These are phyloP conservation scores for Candida argentea DNA, from an alignment of 805 yeast genomes.

Conservation along the genomic window DNA sequence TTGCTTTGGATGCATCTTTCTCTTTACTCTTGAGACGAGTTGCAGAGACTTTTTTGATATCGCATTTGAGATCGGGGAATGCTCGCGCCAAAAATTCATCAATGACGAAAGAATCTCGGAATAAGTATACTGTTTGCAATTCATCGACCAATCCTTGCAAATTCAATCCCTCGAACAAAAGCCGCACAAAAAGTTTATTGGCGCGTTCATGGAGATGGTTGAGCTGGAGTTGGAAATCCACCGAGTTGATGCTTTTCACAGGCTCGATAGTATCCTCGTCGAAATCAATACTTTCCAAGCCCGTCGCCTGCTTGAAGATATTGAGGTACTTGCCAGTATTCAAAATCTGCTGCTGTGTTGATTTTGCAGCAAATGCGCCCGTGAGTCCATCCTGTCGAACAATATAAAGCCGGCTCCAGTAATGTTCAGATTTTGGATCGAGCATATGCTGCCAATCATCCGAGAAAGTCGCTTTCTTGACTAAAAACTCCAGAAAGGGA, in stretches of 20 bases:
- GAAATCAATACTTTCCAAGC: conserved; percentile 27
- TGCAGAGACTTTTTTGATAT: conserved; percentile 20
- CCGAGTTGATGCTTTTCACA: conserved; percentile 22
- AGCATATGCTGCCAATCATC: conserved; percentile 14
- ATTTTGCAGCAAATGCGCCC: conserved; percentile 44
- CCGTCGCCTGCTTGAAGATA: conserved; percentile 52
- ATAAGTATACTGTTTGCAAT: conserved; percentile 49
- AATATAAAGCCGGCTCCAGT: conserved; percentile 69
- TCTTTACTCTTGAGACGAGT: conserved; percentile 17
- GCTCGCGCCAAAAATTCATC: conserved; percentile 43
- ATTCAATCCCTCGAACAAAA: conserved; percentile 53
- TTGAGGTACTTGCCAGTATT: conserved; percentile 80
- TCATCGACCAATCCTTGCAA: conserved; percentile 36
- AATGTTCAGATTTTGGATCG: conserved; percentile 40
- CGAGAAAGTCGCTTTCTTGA: conserved; percentile 36
- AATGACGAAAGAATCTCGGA: conserved; percentile 41
- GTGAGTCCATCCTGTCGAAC: conserved; percentile 69
- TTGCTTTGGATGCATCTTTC: conserved; percentile 8
- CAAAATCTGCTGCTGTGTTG: conserved; percentile 53
- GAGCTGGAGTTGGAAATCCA: conserved; percentile 45
- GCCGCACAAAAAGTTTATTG: conserved; percentile 45
- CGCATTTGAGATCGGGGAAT: conserved; percentile 42
- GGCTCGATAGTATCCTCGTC: conserved; percentile 18
- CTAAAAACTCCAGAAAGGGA: conserved; percentile 72
- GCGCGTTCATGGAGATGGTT: conserved; percentile 58